Evolutionary conservation across 768 basidiomycete genomes (phyloP), one percentile per base, ranked within the genome.

Genomic region (Auriculariales sp.): DNA sequence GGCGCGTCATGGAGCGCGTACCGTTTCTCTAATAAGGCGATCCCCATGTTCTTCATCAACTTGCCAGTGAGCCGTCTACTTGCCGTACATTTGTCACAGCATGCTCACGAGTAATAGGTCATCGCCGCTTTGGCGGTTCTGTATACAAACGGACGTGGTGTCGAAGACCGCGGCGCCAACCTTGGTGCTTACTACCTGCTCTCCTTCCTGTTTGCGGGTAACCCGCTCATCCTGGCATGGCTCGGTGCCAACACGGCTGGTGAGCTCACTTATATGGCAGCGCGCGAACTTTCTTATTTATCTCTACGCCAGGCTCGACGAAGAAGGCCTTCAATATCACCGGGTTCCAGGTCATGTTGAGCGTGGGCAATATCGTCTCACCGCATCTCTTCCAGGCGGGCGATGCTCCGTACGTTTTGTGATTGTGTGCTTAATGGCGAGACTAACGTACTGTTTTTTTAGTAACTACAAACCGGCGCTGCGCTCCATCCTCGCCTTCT

Each of bases 391-490:
- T 64, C 58, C 53, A 56, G 22, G 36, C 58, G 27, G 52, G 54
- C 25, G 61, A 64, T 47, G 53, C 49, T 7, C 60, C 59, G 14
- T 44, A 19, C n/a, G n/a, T n/a, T n/a, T n/a, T n/a, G n/a, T n/a
- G n/a, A n/a, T n/a, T n/a, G n/a, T n/a, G n/a, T n/a, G n/a, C n/a
- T n/a, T n/a, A n/a, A n/a, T n/a, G n/a, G n/a, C n/a, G n/a, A n/a
- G n/a, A n/a, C n/a, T n/a, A n/a, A n/a, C n/a, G n/a, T n/a, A n/a
- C n/a, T n/a, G n/a, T n/a, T n/a, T n/a, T n/a, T n/a, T n/a, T n/a
- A n/a, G n/a, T n/a, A n/a, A n/a, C 48, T 72, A 71, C 57, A 62
- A 59, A 45, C 63, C 62, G 12, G 71, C 70, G 4, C 61, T 72
- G 7, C 58, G 22, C 34, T 29, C 4, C 32, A 69, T 67, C 52